Base-by-base conservation (phyloP, 441 rosid genomes). In the Flueggea neowawraea region DNA sequence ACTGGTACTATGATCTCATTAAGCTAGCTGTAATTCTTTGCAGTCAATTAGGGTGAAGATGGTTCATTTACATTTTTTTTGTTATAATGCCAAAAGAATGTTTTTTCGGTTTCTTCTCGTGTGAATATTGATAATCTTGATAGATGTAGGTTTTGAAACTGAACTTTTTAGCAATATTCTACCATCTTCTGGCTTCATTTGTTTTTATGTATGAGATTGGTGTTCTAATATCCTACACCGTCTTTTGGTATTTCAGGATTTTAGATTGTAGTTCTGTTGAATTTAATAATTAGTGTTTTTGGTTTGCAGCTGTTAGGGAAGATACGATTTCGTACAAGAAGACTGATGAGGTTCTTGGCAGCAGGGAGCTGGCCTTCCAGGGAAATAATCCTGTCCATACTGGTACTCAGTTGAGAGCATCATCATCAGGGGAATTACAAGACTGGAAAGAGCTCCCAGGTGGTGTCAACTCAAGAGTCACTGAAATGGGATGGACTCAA, bases 401-500 rank as follows among this genome's bases (percentile, higher is more conserved):
- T 69, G 73, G 57, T 62, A 48, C 88, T 59, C 64, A 79, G 17
- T 82, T 91, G 96, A 87, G 80, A 52, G 72, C 84, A 57, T 68
- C 89, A 43, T 71, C 86, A 48, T 31, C 64, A 53, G 88, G 82
- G 68, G 96, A 87, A 58, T 78, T 82, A 54, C 72, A 60, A 62
- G 94, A 77, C 61, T 69, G 79, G 83, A 85, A 76, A 65, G 96
- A 85, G 50, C 69, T 74, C 60, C 69, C 83, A 44, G 73, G 71
- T 74, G 88, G 86, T 73, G 64, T 32, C 58, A 72, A 75, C 68
- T 69, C 76, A 13, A 82, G 78, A 68, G 74, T 76, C 56, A 61
- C 82, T 54, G 91, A 80, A 59, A 68, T 51, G 64, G 78, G 71
- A 14, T 77, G 96, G 90, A 73, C 73, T 52, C 82, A 78, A 36